Evolutionary conservation across 1,139 yeast genomes (phyloP), one percentile per base, ranked within the genome.

Genomic region (Candida albicans): DNA sequence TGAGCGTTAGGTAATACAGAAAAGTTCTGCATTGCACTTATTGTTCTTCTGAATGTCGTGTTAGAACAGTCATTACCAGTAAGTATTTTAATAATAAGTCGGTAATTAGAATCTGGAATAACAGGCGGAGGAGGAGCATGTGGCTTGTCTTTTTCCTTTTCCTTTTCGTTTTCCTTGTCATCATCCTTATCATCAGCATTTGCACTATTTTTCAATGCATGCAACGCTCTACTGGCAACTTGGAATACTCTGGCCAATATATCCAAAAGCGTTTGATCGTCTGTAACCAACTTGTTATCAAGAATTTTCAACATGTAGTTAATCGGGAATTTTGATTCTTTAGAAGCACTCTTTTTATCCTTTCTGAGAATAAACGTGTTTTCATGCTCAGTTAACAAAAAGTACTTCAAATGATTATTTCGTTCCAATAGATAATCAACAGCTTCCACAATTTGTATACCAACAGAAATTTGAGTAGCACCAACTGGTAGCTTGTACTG

Each of bases 41-140:
- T 74, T 0, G 95, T 84, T 59, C 91, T 87, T 55, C 90, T 89
- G 65, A 90, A 90, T 0, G 95, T 90, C 35, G 85, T 79, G 52
- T 89, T 85, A 25, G 91, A 83, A 60, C 97, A 89, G 47, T 90
- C 96, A 57, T 87, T 88, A 1, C 95, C 81, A n/a, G 86, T 80
- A 43, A 91, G 70, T 35, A 89, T 80, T 31, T 82, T 77, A 14
- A 87, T 84, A 40, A 89, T 71, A 48, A 79, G 77, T 43, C 80
- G 75, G 56, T 87, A 69, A 51, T 84, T 83, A 34, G 73, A 67
- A 37, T 78, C 82, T 2, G 91, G 86, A 50, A 89, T 79, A 40
- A 67, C 66, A 1, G 96, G 96, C 2, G 85, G 69, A 13, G 72
- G 96, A 2, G 85, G 69, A 14, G 72, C 73, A 42, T 58, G 79